phyloP scores from a whole-genome alignment of 1,284 basidiomycete species.

The Phlebopus sp. region DNA sequence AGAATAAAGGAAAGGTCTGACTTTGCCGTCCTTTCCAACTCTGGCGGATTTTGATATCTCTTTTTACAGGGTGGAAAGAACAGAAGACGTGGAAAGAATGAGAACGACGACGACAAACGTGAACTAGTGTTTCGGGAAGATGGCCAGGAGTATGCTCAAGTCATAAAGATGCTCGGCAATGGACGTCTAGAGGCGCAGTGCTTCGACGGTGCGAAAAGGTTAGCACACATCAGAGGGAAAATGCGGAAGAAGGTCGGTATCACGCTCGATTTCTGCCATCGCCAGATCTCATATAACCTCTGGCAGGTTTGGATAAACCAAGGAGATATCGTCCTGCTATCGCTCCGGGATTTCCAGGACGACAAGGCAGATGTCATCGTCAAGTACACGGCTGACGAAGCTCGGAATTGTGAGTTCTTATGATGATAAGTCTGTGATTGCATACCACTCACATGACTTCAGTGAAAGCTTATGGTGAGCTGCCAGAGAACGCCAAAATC shows the following conservation, averaged over 20 bases:
- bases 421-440: not conserved
- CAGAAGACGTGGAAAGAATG: slow-evolving; percentile 99
- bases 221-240: slow-evolving; percentile 98
- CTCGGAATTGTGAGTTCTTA: slow-evolving; percentile 62
- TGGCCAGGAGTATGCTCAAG: slow-evolving; percentile 99
- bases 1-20: slow-evolving; percentile 83
- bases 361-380: slow-evolving; percentile 99
- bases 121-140: slow-evolving; percentile 99
- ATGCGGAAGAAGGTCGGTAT: slow-evolving; percentile 95
- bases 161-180: slow-evolving; percentile 98
- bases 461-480: slow-evolving; percentile 97
- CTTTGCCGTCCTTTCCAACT: not conserved
- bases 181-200: slow-evolving; percentile 96
- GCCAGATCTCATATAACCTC: slow-evolving; percentile 2
- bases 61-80: slow-evolving; percentile 91
- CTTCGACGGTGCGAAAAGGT: slow-evolving; percentile 97
- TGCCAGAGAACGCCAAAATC: slow-evolving; percentile 98
- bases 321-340: slow-evolving; percentile 96
- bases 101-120: slow-evolving; percentile 97
- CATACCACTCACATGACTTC: slow-evolving; percentile 7
- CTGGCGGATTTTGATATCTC: slow-evolving; percentile 8
- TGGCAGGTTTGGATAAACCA: slow-evolving; percentile 99
- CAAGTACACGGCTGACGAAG: slow-evolving; percentile 97
- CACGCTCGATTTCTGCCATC: not conserved
- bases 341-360: slow-evolving; percentile 98